These are phyloP conservation scores for Cutaneotrichosporon sp. DNA, from an alignment of 1,284 basidiomycete genomes.

Conservation along the genomic window DNA sequence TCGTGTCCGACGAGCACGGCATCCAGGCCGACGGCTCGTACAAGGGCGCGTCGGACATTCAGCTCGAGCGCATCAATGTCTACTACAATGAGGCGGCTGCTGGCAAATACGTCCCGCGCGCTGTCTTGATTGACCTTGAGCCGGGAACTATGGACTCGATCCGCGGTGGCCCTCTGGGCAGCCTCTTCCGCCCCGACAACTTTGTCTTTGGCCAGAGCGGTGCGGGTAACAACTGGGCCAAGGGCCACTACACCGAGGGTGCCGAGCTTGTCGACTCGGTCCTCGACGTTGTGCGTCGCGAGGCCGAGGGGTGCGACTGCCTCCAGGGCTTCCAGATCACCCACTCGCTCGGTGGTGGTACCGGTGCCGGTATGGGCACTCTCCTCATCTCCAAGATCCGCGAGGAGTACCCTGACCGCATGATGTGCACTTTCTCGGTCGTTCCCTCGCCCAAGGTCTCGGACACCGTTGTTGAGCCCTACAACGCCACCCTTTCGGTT, in stretches of 20 bases:
- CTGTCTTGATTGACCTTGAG: conserved; percentile 90
- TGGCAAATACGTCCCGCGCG: conserved; percentile 93
- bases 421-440: conserved; percentile 90
- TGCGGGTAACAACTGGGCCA: conserved; percentile 59
- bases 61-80: conserved; percentile 95
- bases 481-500: conserved; percentile 84
- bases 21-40: conserved; percentile 88
- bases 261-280: conserved; percentile 89
- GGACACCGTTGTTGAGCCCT: conserved; percentile 89
- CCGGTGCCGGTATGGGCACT: conserved; percentile 81
- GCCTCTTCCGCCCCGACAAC: conserved; percentile 69
- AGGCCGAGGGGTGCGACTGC: conserved; percentile 77
- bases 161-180: conserved; percentile 62
- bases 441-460: conserved; percentile 91
- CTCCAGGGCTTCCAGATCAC: conserved; percentile 92
- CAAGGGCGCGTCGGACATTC: conserved; percentile 89
- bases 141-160: conserved; percentile 97
- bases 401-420: conserved; percentile 90
- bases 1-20: conserved; percentile 93
- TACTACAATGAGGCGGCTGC: conserved; percentile 90
- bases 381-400: conserved; percentile 78
- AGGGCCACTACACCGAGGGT: conserved; percentile 77
- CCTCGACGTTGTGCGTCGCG: conserved; percentile 69
- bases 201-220: conserved; percentile 70
- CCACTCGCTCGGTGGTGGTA: conserved; percentile 92